Conservation (phyloP, 2,329 filamentous ascomycete genomes). For the Camptophora hylomeconis region DNA sequence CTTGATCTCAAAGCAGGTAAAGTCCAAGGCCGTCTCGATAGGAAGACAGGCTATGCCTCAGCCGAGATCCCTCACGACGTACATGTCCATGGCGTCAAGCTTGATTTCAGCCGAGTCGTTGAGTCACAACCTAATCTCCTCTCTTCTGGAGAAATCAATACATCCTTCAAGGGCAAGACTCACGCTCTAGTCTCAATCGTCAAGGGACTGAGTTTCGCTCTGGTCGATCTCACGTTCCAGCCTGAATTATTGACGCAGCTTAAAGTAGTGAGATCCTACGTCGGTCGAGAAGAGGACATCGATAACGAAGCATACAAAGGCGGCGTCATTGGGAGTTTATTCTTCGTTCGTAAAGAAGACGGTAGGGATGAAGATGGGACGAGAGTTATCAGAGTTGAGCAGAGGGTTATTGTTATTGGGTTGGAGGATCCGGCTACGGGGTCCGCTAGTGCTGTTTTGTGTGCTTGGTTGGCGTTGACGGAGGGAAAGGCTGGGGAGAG, state of each 20-base stretch:
- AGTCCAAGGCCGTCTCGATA: conserved; percentile 2
- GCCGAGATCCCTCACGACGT: conserved; percentile 6
- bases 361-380: too few relatives aligned
- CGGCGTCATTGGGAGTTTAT: conserved; percentile 1
- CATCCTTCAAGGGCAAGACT: background rate
- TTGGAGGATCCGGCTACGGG: conserved; percentile 2
- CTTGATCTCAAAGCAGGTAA: conserved; percentile 3
- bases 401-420: conserved; percentile 2
- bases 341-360: conserved; percentile 1
- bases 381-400: conserved; percentile 1
- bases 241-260: conserved; percentile 1
- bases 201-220: conserved; percentile 2
- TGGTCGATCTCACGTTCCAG: conserved; percentile 1
- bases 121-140: conserved; percentile 3
- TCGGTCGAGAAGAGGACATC: background rate
- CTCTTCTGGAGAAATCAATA: too few relatives aligned
- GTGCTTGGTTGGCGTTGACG: background rate
- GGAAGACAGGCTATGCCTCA: background rate
- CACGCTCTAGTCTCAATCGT: conserved; percentile 2
- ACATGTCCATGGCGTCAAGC: background rate
- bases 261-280: background rate
- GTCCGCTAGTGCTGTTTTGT: conserved; percentile 1
- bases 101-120: conserved; percentile 4
- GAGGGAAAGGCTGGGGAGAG: background rate
- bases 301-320: background rate